phyloP scores from a whole-genome alignment of 2,329 filamentous ascomycete genomes.

The Westerdykella aurantiaca region DNA sequence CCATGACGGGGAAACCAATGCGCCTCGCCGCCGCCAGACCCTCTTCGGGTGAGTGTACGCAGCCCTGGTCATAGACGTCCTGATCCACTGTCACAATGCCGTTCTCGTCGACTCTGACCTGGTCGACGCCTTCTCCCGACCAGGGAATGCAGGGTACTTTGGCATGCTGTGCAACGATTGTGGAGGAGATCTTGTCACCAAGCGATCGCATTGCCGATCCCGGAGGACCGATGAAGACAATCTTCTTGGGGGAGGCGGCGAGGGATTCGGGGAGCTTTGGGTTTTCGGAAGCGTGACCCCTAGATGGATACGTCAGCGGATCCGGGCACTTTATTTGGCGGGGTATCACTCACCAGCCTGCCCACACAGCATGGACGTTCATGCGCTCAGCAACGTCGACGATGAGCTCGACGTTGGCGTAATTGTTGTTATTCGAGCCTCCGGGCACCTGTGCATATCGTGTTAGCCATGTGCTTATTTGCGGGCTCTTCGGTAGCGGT shows the following conservation, averaged over 20 bases:
- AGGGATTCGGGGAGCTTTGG: constrained; percentile 94
- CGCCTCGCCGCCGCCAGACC: constrained; percentile 78
- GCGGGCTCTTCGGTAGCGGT: neutral
- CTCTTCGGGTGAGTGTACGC: constrained; percentile 83
- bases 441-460: constrained; percentile 64
- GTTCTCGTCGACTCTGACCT: constrained; percentile 69
- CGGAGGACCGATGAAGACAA: constrained; percentile 96
- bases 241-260: constrained; percentile 94
- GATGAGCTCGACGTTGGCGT: constrained; percentile 98
- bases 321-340: neutral
- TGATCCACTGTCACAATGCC: constrained; percentile 92
- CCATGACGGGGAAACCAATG: constrained; percentile 99
- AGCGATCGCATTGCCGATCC: constrained; percentile 98
- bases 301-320: constrained; percentile 15
- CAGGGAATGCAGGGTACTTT: constrained; percentile 97
- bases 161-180: constrained; percentile 96
- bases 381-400: constrained; percentile 98
- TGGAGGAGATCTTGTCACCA: constrained; percentile 99
- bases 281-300: constrained; percentile 95
- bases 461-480: constrained; percentile 15
- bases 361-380: constrained; percentile 98
- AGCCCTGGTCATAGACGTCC: constrained; percentile 80
- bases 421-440: constrained; percentile 99
- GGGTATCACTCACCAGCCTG: constrained; percentile 66
- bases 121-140: constrained; percentile 87